Conservation (phyloP, 1,284 basidiomycete genomes). For the Leccinum holopus region DNA sequence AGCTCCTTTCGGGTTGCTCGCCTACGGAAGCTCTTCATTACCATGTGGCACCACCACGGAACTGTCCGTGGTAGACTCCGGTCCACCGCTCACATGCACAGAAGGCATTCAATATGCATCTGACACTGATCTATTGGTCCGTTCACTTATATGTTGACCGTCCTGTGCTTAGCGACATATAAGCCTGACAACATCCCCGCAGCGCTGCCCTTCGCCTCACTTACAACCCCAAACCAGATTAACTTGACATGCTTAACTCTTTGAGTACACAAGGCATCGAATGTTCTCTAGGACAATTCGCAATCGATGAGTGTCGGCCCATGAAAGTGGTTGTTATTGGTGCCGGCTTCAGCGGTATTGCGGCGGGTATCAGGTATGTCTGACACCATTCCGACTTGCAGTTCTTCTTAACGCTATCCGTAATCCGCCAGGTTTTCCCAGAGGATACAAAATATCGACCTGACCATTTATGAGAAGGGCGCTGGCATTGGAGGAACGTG, state of each 20-base stretch:
- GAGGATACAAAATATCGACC: slow-evolving; percentile 50
- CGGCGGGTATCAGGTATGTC: slow-evolving; percentile 41
- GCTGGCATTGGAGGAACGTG: slow-evolving; percentile 55
- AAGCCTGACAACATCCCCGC: background rate
- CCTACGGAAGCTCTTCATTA: too few species aligned
- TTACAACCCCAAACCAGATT: background rate
- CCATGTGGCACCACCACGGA: too few species aligned
- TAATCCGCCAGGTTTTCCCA: slow-evolving; percentile 46
- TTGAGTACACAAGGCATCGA: background rate
- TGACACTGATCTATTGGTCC: too few species aligned
- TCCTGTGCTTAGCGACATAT: background rate
- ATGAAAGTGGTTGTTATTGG: slow-evolving; percentile 22
- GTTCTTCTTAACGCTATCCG: background rate
- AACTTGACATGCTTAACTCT: background rate
- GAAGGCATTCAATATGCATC: too few species aligned
- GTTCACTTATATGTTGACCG: background rate
- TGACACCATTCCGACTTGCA: background rate
- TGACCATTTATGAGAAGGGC: slow-evolving; percentile 43
- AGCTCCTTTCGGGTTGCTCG: too few species aligned
- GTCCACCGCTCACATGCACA: too few species aligned
- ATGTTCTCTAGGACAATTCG: slow-evolving; percentile 15
- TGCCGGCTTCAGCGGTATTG: slow-evolving; percentile 42
- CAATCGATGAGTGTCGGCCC: slow-evolving; percentile 17
- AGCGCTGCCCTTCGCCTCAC: too few species aligned
- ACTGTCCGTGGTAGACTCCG: too few species aligned